Conservation (phyloP, 2,329 filamentous ascomycete species). For the Calonectria pauciramosa region DNA sequence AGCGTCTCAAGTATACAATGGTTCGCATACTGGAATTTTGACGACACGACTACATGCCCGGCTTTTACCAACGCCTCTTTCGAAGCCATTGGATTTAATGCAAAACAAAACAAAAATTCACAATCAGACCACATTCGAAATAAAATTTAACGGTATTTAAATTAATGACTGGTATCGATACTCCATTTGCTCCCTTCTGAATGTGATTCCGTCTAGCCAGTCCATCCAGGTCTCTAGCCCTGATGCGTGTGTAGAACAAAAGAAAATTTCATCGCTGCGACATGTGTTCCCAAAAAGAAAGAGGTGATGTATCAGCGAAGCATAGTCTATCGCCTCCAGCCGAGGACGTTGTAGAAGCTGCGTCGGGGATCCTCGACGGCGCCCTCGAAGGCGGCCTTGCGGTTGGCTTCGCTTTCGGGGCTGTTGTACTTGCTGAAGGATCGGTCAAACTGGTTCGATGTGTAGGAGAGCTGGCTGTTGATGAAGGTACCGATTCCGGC, state of each 20-base stretch:
- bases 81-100: not conserved
- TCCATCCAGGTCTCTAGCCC: not conserved
- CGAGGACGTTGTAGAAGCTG: conserved; percentile 43
- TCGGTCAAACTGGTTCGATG: conserved; percentile 41
- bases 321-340: conserved; percentile 32
- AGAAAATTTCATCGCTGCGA: conserved; percentile 8
- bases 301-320: not conserved
- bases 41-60: not conserved
- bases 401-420: conserved; percentile 35
- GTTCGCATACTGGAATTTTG: not conserved
- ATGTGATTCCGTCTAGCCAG: conserved; percentile 20
- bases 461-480: conserved; percentile 34
- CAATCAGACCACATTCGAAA: not conserved
- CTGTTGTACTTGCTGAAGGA: conserved; percentile 45
- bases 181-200: conserved; percentile 26
- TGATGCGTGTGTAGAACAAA: not conserved
- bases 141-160: conserved; percentile 15
- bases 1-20: not conserved
- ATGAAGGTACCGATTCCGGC: conserved; percentile 35
- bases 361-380: conserved; percentile 42
- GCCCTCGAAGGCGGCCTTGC: conserved; percentile 38
- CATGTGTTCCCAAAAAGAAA: not conserved
- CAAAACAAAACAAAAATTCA: not conserved
- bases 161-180: conserved; percentile 30
- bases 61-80: not conserved